Conservation (phyloP, 108 stramenopile genomes). For the Cyclotella baltica region DNA sequence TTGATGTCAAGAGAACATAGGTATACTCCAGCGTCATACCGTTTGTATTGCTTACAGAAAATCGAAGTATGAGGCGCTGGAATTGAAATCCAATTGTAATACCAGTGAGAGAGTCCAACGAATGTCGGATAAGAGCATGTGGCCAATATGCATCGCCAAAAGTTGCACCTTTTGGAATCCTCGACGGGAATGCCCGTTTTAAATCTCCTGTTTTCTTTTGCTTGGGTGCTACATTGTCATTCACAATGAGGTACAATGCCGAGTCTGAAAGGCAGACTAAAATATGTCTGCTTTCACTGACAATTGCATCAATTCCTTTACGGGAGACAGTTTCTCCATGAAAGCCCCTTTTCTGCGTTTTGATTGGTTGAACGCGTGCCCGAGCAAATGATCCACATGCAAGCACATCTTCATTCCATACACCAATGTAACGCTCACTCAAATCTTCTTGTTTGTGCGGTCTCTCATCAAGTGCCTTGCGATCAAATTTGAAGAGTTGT, state of each 20-base stretch:
- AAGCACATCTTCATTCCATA: conserved; percentile 80
- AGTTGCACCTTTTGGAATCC: conserved; percentile 58
- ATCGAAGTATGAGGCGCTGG: conserved; percentile 78
- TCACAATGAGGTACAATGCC: conserved; percentile 74
- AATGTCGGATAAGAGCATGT: conserved; percentile 77
- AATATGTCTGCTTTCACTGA: conserved; percentile 72
- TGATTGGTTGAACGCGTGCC: conserved; percentile 62
- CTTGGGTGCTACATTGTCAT: conserved; percentile 57
- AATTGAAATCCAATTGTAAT: conserved; percentile 89
- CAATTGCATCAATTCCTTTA: conserved; percentile 49
- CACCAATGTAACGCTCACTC: conserved; percentile 66
- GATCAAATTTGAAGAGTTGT: conserved; percentile 50
- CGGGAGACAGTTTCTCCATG: conserved; percentile 69
- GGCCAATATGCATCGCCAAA: conserved; percentile 82
- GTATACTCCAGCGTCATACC: conserved; percentile 62
- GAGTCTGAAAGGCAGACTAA: conserved; percentile 67
- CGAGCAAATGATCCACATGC: conserved; percentile 79
- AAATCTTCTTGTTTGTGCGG: conserved; percentile 29
- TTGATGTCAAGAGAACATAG: conserved; percentile 75
- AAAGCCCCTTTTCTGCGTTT: conserved; percentile 64
- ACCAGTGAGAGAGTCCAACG: conserved; percentile 58
- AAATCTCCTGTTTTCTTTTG: conserved; percentile 7
- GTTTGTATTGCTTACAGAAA: conserved; percentile 54
- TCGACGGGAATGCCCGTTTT: conserved; percentile 69
- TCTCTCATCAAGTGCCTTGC: conserved; percentile 22